phyloP scores from a whole-genome alignment of 2,329 filamentous ascomycete genomes.

The Tothia fuscella region DNA sequence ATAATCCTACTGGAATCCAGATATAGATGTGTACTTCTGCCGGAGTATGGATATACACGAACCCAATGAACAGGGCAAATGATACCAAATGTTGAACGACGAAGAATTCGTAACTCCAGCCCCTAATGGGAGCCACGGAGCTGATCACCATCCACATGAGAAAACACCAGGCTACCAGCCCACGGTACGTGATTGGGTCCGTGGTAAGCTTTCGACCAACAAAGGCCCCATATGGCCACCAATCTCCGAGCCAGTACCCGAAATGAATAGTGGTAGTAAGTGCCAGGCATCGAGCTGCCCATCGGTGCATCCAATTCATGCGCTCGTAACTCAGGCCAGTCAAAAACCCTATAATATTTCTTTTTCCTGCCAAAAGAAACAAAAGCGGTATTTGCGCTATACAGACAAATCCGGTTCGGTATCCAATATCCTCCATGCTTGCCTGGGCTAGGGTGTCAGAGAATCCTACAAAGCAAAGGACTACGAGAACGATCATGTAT shows the following conservation, averaged over 20 bases:
- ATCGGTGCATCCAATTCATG: conserved; percentile 62
- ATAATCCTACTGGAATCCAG: conserved; percentile 52
- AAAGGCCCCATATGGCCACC: conserved; percentile 48
- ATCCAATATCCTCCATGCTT: conserved; percentile 44
- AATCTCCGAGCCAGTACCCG: conserved; percentile 55
- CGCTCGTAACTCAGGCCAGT: conserved; percentile 55
- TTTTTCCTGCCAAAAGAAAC: conserved; percentile 43
- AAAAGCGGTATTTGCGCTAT: conserved; percentile 44
- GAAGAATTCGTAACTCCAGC: conserved; percentile 58
- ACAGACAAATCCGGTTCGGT: conserved; percentile 42
- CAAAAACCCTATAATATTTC: conserved; percentile 48
- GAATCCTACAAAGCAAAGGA: conserved; percentile 44
- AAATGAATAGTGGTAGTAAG: conserved; percentile 58
- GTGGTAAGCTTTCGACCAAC: conserved; percentile 46
- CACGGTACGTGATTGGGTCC: conserved; percentile 55
- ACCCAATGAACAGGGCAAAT: conserved; percentile 49
- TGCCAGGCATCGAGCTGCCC: conserved; percentile 58
- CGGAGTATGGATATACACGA: conserved; percentile 53
- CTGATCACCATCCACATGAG: conserved; percentile 54
- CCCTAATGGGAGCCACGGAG: conserved; percentile 51
- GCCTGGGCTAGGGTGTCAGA: conserved; percentile 34
- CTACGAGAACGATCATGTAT: conserved; percentile 41
- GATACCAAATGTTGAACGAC: conserved; percentile 55
- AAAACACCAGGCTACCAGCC: conserved; percentile 53
- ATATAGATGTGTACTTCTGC: conserved; percentile 46